These are phyloP conservation scores for Gossypioides kirkii DNA, from an alignment of 345 rosid genomes.

Conservation along the genomic window DNA sequence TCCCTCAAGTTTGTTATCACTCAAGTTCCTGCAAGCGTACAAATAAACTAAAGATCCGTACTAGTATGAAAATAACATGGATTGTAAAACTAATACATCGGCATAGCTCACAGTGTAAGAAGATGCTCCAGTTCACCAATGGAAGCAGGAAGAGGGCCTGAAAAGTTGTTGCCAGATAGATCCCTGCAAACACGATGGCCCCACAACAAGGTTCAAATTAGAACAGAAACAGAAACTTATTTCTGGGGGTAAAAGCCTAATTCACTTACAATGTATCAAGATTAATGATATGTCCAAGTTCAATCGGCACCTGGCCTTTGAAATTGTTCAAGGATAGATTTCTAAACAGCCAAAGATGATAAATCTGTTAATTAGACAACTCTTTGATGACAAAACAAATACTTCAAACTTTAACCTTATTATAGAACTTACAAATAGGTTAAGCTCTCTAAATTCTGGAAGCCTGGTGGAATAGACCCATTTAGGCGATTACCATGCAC, in stretches of 20 bases:
- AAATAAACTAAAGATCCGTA: neutral
- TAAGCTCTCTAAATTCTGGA: conserved; percentile 69
- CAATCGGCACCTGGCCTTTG: conserved; percentile 64
- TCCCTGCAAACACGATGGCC: conserved; percentile 41
- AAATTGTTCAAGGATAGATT: conserved; percentile 76
- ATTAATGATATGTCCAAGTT: conserved; percentile 78
- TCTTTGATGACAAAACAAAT: neutral
- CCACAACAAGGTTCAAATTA: neutral
- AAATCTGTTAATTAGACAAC: neutral
- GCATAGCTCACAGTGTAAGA: conserved; percentile 56
- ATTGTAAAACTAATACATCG: neutral
- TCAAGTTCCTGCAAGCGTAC: conserved; percentile 49
- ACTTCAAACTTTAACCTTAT: neutral
- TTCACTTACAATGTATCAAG: conserved; percentile 73
- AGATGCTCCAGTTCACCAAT: conserved; percentile 92
- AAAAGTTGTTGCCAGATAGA: conserved; percentile 71
- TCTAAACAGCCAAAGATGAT: conserved; percentile 27
- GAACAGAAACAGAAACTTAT: no score
- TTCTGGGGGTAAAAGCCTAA: neutral
- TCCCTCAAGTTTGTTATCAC: conserved; percentile 61
- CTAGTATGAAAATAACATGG: neutral
- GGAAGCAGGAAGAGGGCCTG: conserved; percentile 70
- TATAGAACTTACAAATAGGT: conserved; percentile 69
- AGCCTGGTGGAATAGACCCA: conserved; percentile 76
- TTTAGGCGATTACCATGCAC: conserved; percentile 75